Percentiles rank a stretch among this genome's conserved stretches.
Evolutionary conservation across 495 filamentous ascomycete genomes (phyloP).

Genomic region (Astrothelium subdiscretum): DNA sequence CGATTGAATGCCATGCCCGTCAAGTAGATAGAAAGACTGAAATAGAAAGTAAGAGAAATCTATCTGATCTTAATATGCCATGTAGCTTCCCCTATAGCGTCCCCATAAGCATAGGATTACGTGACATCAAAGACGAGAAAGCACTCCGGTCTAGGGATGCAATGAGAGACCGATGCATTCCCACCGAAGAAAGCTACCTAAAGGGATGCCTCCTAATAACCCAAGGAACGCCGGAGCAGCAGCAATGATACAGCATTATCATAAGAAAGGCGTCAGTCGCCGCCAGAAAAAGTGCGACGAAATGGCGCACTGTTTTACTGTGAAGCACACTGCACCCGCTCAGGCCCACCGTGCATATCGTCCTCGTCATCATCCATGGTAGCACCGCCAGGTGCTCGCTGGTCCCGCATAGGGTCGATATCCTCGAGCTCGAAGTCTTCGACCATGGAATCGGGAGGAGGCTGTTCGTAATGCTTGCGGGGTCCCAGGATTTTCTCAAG

Average conservation of each 20-base stretch:
- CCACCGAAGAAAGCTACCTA: not conserved
- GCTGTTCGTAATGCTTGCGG: conserved; percentile 44
- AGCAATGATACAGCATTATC: not conserved
- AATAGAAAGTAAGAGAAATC: not conserved
- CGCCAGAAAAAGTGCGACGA: not conserved
- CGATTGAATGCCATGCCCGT: not conserved
- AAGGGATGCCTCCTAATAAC: not conserved
- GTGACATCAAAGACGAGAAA: not conserved
- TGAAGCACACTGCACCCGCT: conserved; percentile 94
- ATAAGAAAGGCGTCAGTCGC: not conserved
- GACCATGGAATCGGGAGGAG: conserved; percentile 73
- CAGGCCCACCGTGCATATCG: conserved; percentile 72
- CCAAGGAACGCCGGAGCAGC: not conserved
- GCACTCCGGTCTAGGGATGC: not conserved
- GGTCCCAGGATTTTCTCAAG: conserved; percentile 75
- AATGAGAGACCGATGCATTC: not conserved
- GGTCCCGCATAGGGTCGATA: conserved; percentile 63
- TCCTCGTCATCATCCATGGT: conserved; percentile 80
- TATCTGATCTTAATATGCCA: conserved; percentile 1
- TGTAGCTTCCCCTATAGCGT: not conserved
- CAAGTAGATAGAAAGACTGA: not conserved
- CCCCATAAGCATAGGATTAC: not conserved
- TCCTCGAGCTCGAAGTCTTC: conserved; percentile 79
- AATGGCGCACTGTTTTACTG: conserved; percentile 50
- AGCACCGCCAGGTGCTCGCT: conserved; percentile 61